Conservation (phyloP, 306 rosid genomes). For the Acmispon strigosus region DNA sequence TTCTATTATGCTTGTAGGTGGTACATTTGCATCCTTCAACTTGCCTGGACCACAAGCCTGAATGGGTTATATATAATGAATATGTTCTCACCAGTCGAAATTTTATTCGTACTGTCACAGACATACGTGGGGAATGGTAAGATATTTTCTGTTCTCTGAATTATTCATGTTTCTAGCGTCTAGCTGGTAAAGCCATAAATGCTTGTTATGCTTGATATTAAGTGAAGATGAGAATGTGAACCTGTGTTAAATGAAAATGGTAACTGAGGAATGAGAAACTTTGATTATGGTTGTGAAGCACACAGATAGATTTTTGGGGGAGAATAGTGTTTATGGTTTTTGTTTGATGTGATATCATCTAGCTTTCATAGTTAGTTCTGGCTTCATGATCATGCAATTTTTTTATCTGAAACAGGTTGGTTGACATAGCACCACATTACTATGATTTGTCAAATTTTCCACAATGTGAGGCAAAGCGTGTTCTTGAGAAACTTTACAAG, state of each 20-base stretch:
- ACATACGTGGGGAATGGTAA: slow-evolving; percentile 90
- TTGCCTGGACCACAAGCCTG: slow-evolving; percentile 92
- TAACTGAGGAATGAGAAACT: not conserved
- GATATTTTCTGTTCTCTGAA: not conserved
- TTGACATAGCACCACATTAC: slow-evolving; percentile 81
- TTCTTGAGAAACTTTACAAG: slow-evolving; percentile 77
- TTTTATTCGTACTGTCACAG: slow-evolving; percentile 86
- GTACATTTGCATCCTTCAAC: slow-evolving; percentile 94
- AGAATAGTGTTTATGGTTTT: not conserved
- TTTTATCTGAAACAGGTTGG: slow-evolving; percentile 43
- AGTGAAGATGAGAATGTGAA: not conserved
- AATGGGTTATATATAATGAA: slow-evolving; percentile 93
- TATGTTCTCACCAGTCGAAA: slow-evolving; percentile 84
- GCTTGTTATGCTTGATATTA: not conserved
- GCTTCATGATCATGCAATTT: not conserved
- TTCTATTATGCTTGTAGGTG: slow-evolving; percentile 31
- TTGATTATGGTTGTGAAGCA: not conserved
- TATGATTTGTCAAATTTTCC: slow-evolving; percentile 76
- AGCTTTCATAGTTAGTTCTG: not conserved
- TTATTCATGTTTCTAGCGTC: not conserved
- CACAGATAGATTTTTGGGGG: not conserved
- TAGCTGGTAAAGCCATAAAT: not conserved
- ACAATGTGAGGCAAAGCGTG: slow-evolving; percentile 88
- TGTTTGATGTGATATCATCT: not conserved
- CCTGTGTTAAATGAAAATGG: not conserved